These are phyloP conservation scores for Aspergillus brunneoviolaceus DNA, from an alignment of 2,329 filamentous ascomycete genomes.

Conservation along the genomic window DNA sequence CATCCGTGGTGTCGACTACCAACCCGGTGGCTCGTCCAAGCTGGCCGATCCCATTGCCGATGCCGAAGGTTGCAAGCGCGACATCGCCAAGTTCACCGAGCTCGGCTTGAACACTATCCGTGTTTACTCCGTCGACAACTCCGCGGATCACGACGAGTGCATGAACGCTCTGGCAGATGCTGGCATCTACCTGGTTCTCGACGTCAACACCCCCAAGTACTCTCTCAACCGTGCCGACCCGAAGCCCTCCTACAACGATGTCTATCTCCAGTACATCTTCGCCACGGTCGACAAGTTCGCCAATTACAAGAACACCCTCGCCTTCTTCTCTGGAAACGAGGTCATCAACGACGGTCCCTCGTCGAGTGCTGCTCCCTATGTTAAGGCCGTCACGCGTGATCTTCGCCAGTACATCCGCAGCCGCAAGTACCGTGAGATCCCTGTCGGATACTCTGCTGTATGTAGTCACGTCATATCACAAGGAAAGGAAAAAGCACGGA, in stretches of 20 bases:
- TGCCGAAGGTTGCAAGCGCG: slow-evolving; percentile 67
- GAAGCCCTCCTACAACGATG: slow-evolving; percentile 77
- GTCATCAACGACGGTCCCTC: slow-evolving; percentile 70
- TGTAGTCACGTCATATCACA: slow-evolving; percentile 7
- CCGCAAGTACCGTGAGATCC: slow-evolving; percentile 63
- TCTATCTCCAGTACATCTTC: slow-evolving; percentile 82
- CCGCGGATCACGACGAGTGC: slow-evolving; percentile 74
- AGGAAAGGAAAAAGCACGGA: background rate
- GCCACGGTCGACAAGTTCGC: slow-evolving; percentile 82
- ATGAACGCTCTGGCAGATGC: slow-evolving; percentile 78
- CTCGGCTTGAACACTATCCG: slow-evolving; percentile 88
- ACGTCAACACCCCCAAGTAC: slow-evolving; percentile 89
- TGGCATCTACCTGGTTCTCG: slow-evolving; percentile 87
- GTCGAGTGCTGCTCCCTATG: slow-evolving; percentile 66
- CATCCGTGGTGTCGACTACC: slow-evolving; percentile 60
- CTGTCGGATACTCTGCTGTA: slow-evolving; percentile 69
- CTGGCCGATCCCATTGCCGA: slow-evolving; percentile 75
- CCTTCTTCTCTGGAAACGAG: slow-evolving; percentile 82
- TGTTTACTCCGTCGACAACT: slow-evolving; percentile 91
- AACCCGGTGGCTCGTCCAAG: slow-evolving; percentile 63
- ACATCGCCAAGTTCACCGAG: slow-evolving; percentile 78
- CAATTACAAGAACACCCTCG: slow-evolving; percentile 81
- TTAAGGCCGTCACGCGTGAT: slow-evolving; percentile 77
- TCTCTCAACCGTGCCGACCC: slow-evolving; percentile 78
- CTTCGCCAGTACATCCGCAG: slow-evolving; percentile 68